A percentile compares a stretch with the other conserved stretches of the same genome.
Conservation (phyloP, 1,284 basidiomycete genomes). For the Ustilago crameri region DNA sequence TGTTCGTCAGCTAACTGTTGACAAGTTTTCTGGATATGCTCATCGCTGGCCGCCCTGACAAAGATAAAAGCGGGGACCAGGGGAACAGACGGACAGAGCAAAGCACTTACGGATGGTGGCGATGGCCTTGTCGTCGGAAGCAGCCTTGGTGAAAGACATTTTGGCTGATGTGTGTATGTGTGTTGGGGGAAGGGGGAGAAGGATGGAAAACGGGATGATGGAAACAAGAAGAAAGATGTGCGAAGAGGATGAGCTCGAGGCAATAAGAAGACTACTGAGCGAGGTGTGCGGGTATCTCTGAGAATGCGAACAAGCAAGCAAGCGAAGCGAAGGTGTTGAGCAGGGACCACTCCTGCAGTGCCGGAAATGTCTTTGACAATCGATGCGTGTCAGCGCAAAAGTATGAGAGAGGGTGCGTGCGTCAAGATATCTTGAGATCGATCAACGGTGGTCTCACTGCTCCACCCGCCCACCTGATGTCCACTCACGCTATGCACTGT, state of each 20-base stretch:
- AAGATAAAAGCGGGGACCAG: background rate
- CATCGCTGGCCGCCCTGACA: background rate
- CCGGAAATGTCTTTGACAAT: slow-evolving; percentile 6
- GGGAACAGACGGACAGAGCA: background rate
- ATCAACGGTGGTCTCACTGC: background rate
- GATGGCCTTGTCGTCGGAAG: slow-evolving; percentile 60
- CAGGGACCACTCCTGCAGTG: background rate
- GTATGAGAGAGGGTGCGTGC: background rate
- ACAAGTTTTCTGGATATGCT: background rate
- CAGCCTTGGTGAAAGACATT: slow-evolving; percentile 57
- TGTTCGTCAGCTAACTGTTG: background rate
- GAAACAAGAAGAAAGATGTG: slow-evolving; percentile 15
- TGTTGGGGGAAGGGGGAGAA: background rate
- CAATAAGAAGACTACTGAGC: slow-evolving; percentile 5
- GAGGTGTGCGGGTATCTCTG: background rate
- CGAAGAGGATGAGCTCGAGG: background rate
- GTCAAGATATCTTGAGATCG: slow-evolving; percentile 1
- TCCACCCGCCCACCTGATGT: too few relatives aligned
- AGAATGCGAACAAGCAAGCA: too few relatives aligned
- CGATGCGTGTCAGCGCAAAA: slow-evolving; percentile 8
- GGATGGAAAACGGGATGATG: slow-evolving; percentile 17
- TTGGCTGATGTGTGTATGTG: slow-evolving; percentile 8
- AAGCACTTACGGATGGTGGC: slow-evolving; percentile 60
- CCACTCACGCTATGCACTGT: too few relatives aligned
- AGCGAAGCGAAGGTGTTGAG: background rate